A percentile compares a stretch with the other conserved stretches of the same genome.
Evolutionary conservation across 1,284 basidiomycete genomes (phyloP).

Genomic region (Boletus semigastroideus): DNA sequence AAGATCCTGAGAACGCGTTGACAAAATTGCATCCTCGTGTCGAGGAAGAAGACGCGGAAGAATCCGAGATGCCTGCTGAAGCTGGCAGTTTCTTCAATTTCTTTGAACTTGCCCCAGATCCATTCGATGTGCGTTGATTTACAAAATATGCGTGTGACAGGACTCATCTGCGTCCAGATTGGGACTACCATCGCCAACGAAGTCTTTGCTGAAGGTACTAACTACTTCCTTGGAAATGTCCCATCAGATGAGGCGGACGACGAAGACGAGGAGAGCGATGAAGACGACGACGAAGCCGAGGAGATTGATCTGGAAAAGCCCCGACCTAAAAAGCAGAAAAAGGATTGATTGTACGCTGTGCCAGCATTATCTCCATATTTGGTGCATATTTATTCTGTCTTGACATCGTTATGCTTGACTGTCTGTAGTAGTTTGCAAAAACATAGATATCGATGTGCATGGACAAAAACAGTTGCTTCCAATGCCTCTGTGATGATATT

Average conservation of each 20-base stretch:
- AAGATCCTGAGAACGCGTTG: slow-evolving; percentile 72
- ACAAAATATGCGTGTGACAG: background rate
- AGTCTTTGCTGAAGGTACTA: slow-evolving; percentile 74
- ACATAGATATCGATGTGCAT: background rate
- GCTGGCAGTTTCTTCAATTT: slow-evolving; percentile 87
- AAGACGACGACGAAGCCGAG: slow-evolving; percentile 68
- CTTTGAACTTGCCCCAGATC: slow-evolving; percentile 68
- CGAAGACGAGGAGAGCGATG: slow-evolving; percentile 63
- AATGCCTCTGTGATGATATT: background rate
- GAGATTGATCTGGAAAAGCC: slow-evolving; percentile 85
- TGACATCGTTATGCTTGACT: slow-evolving; percentile 12
- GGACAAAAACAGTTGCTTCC: background rate
- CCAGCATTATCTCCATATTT: slow-evolving; percentile 14
- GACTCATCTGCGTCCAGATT: slow-evolving; percentile 45
- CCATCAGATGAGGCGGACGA: slow-evolving; percentile 57
- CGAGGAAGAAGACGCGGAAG: slow-evolving; percentile 44
- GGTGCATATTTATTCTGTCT: slow-evolving; percentile 31
- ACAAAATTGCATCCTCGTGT: slow-evolving; percentile 76
- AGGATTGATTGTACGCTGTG: slow-evolving; percentile 43
- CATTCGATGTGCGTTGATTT: slow-evolving; percentile 58
- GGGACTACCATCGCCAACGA: slow-evolving; percentile 73
- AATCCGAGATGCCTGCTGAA: slow-evolving; percentile 59
- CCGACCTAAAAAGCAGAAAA: slow-evolving; percentile 64
- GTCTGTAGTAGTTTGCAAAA: slow-evolving; percentile 9
- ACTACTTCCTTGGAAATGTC: slow-evolving; percentile 70